Evolutionary conservation across 2,329 filamentous ascomycete species (phyloP).

Genomic region (Pyrenophora teres): DNA sequence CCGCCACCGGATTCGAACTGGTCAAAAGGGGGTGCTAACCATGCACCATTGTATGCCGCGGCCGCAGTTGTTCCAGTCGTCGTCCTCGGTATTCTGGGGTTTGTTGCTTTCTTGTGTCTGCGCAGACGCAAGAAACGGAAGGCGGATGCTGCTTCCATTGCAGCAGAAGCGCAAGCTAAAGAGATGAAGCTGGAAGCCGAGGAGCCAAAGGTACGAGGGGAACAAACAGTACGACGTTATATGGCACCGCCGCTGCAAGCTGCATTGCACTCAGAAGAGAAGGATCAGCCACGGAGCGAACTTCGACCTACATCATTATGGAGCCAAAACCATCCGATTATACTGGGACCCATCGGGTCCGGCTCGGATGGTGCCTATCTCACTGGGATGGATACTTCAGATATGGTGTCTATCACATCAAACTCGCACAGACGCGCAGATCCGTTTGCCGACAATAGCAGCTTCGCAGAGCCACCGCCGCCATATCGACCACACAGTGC

Average conservation of each 20-base stretch:
- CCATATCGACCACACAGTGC: slow-evolving; percentile 44
- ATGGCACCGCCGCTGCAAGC: slow-evolving; percentile 14
- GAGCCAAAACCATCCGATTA: slow-evolving; percentile 34
- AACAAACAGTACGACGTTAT: slow-evolving; percentile 18
- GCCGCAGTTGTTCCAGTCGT: slow-evolving; percentile 33
- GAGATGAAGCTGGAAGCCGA: slow-evolving; percentile 37
- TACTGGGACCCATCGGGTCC: slow-evolving; percentile 41
- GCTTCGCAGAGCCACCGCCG: slow-evolving; percentile 41
- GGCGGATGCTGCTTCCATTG: slow-evolving; percentile 8
- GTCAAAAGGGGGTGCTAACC: slow-evolving; percentile 12
- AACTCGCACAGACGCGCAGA: slow-evolving; percentile 31
- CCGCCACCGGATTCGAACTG: slow-evolving; percentile 1
- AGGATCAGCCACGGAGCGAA: slow-evolving; percentile 19
- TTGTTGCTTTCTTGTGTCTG: slow-evolving; percentile 32
- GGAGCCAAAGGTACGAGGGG: slow-evolving; percentile 19
- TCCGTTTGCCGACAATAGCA: slow-evolving; percentile 39
- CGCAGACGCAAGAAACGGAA: slow-evolving; percentile 38
- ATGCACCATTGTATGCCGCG: slow-evolving; percentile 27
- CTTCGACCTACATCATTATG: slow-evolving; percentile 24
- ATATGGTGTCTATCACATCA: slow-evolving; percentile 38
- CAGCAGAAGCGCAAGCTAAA: slow-evolving; percentile 13
- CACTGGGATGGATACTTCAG: slow-evolving; percentile 48
- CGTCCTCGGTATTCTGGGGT: slow-evolving; percentile 31
- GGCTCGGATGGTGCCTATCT: slow-evolving; percentile 42
- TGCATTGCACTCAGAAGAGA: slow-evolving; percentile 17